phyloP scores from a whole-genome alignment of 2,329 filamentous ascomycete species.

The Colletotrichum liaoningense region DNA sequence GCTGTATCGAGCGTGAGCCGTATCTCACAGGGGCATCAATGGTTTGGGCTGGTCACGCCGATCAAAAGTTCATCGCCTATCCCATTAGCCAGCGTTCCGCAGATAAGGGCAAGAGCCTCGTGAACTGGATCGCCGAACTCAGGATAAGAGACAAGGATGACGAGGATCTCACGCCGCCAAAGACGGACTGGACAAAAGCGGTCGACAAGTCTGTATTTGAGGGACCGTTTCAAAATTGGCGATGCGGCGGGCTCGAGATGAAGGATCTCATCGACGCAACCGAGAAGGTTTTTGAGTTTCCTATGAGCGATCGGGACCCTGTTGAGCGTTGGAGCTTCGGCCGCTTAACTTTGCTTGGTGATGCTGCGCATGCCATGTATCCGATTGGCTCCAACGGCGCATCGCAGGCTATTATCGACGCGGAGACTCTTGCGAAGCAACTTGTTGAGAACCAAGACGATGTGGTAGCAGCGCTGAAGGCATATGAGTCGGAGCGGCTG shows the following conservation, averaged over 20 bases:
- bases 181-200: slow-evolving; percentile 19
- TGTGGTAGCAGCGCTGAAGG: slow-evolving; percentile 3
- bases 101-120: slow-evolving; percentile 15
- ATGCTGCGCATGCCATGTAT: slow-evolving; percentile 38
- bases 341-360: slow-evolving; percentile 34
- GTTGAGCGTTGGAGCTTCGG: slow-evolving; percentile 37
- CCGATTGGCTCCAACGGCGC: slow-evolving; percentile 38
- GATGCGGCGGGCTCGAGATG: slow-evolving; percentile 12
- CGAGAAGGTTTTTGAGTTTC: slow-evolving; percentile 24
- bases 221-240: slow-evolving; percentile 10
- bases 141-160: slow-evolving; percentile 13
- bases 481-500: slow-evolving; percentile 16
- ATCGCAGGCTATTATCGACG: slow-evolving; percentile 24
- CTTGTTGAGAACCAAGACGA: slow-evolving; percentile 1
- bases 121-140: slow-evolving; percentile 31
- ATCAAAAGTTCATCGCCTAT: slow-evolving; percentile 31
- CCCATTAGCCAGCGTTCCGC: slow-evolving; percentile 23
- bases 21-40: slow-evolving; percentile 23
- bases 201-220: slow-evolving; percentile 27
- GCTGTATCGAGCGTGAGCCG: slow-evolving; percentile 17
- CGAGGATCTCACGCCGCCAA: slow-evolving; percentile 10
- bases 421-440: slow-evolving; percentile 11
- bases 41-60: slow-evolving; percentile 30
- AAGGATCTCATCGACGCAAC: slow-evolving; percentile 18
- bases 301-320: slow-evolving; percentile 36